Percentiles rank a stretch among this genome's conserved stretches.
These are phyloP conservation scores for Borealophlyctis nickersoniae DNA, from an alignment of 192 early-diverging fungal genomes.

Conservation along the genomic window DNA sequence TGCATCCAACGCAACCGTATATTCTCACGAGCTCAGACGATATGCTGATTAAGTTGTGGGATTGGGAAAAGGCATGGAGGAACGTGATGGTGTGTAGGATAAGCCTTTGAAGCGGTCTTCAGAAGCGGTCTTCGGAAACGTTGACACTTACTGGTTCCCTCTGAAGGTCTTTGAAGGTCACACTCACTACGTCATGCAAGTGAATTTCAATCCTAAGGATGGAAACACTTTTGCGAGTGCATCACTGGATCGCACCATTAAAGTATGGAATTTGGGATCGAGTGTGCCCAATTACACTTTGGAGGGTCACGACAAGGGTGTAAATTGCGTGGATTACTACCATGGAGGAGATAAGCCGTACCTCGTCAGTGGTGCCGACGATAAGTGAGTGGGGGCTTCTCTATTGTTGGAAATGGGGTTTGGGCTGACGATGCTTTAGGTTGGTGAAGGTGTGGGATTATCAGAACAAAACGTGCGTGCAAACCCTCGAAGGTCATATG, in stretches of 20 bases:
- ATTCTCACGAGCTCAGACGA: slow-evolving; percentile 95
- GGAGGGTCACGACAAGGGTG: slow-evolving; percentile 95
- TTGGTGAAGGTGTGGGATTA: slow-evolving; percentile 98
- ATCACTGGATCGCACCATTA: slow-evolving; percentile 91
- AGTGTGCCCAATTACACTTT: slow-evolving; percentile 92
- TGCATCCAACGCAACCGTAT: slow-evolving; percentile 94
- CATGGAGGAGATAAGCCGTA: slow-evolving; percentile 98
- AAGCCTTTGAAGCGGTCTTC: too few species aligned
- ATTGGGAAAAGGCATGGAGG: slow-evolving; percentile 99
- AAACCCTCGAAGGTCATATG: slow-evolving; percentile 96
- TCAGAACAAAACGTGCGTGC: slow-evolving; percentile 98
- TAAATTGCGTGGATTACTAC: slow-evolving; percentile 98
- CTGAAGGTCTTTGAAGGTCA: slow-evolving; percentile 93
- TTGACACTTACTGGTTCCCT: too few species aligned
- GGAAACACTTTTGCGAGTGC: slow-evolving; percentile 98
- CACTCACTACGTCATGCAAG: slow-evolving; percentile 94
- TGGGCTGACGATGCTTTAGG: slow-evolving; percentile 28
- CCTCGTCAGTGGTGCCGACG: slow-evolving; percentile 91
- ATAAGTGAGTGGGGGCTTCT: slow-evolving; percentile 54
- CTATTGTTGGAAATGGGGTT: slow-evolving; percentile 3
- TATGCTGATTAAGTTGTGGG: slow-evolving; percentile 96
- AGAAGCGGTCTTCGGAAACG: too few species aligned
- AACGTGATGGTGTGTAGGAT: slow-evolving; percentile 74
- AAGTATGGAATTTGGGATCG: slow-evolving; percentile 94
- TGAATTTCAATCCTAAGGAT: slow-evolving; percentile 98